phyloP scores from a whole-genome alignment of 2,329 filamentous ascomycete species.

The Cyphellophora europaea region DNA sequence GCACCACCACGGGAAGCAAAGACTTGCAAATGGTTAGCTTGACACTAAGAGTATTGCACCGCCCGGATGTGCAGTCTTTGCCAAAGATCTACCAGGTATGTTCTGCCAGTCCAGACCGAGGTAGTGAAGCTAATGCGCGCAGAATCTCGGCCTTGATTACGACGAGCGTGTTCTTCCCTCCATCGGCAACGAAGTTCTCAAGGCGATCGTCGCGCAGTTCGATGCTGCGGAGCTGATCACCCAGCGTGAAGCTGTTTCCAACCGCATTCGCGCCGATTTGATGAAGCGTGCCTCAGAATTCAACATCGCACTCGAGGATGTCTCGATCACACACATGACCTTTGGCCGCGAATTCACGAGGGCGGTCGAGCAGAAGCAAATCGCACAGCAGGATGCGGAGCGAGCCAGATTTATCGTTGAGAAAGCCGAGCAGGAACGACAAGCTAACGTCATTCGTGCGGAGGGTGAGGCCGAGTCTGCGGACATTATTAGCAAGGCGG shows the following conservation, averaged over 20 bases:
- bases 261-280: conserved; percentile 87
- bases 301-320: conserved; percentile 97
- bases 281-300: conserved; percentile 90
- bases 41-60: conserved; percentile 88
- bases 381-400: conserved; percentile 97
- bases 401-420: conserved; percentile 96
- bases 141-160: conserved; percentile 97
- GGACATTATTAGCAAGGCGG: conserved; percentile 88
- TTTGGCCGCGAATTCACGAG: conserved; percentile 98
- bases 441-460: conserved; percentile 95
- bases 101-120: neutral
- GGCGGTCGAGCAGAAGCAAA: conserved; percentile 99
- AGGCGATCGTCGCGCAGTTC: conserved; percentile 97
- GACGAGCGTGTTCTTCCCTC: conserved; percentile 96
- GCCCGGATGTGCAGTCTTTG: conserved; percentile 83
- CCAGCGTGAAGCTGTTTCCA: conserved; percentile 90
- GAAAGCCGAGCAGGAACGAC: conserved; percentile 95
- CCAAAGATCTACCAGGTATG: conserved; percentile 96
- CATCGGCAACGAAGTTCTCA: conserved; percentile 98
- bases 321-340: conserved; percentile 99
- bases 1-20: conserved; percentile 95
- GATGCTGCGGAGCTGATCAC: conserved; percentile 98
- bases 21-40: conserved; percentile 99
- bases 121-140: conserved; percentile 5
- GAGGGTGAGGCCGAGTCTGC: conserved; percentile 97